These are phyloP conservation scores for Crithidia brevicula DNA, from an alignment of 208 protist species.

Conservation along the genomic window DNA sequence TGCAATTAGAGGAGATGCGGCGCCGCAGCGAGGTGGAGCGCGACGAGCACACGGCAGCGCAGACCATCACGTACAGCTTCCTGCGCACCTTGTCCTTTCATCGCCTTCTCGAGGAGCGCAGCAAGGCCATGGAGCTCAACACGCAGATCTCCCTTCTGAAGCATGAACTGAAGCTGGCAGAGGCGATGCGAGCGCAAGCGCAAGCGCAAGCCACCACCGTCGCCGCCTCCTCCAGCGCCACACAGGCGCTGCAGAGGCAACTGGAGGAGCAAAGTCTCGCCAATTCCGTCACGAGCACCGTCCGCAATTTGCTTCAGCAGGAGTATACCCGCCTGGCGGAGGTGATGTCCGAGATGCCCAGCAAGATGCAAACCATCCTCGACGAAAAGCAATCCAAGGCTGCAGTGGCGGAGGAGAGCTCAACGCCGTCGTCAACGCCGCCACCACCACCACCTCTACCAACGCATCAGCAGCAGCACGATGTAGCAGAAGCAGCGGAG, in stretches of 20 bases:
- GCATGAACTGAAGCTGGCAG: constrained; percentile 28
- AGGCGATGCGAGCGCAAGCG: constrained; percentile 19
- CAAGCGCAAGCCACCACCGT: background rate
- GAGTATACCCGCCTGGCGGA: constrained; percentile 34
- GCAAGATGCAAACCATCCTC: constrained; percentile 28
- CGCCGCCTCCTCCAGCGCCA: background rate
- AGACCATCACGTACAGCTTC: constrained; percentile 10
- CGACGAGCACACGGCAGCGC: constrained; percentile 10
- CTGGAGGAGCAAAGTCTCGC: constrained; percentile 24
- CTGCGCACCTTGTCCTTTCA: constrained; percentile 12
- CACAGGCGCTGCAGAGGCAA: constrained; percentile 17
- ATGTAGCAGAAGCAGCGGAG: background rate
- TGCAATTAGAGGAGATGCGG: constrained; percentile 21
- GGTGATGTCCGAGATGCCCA: constrained; percentile 41
- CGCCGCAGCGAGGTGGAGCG: background rate
- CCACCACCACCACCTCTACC: background rate
- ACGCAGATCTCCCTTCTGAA: constrained; percentile 21
- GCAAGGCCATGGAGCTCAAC: constrained; percentile 23
- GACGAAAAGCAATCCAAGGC: background rate
- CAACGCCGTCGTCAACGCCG: background rate
- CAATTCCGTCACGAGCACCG: constrained; percentile 5
- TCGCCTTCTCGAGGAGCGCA: constrained; percentile 8
- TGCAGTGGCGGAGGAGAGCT: background rate
- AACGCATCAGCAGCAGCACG: too few relatives aligned
- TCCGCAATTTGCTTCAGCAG: constrained; percentile 25